phyloP scores from a whole-genome alignment of 2,329 filamentous ascomycete genomes.

The Talaromyces sp. region DNA sequence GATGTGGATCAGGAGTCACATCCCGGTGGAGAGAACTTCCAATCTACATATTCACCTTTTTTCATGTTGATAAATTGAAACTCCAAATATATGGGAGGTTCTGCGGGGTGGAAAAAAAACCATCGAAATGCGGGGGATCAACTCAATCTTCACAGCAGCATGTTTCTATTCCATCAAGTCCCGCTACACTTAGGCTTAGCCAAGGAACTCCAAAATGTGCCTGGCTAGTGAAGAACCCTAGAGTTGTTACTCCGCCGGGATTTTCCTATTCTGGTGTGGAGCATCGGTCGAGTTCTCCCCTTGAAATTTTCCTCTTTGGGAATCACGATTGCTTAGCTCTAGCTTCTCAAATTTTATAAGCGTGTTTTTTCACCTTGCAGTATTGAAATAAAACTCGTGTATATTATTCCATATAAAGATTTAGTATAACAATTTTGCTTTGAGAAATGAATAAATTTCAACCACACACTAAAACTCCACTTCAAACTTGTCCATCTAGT shows the following conservation, averaged over 20 bases:
- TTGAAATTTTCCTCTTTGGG: background rate
- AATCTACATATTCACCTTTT: background rate
- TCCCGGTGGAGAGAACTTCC: no score
- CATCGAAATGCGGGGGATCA: background rate
- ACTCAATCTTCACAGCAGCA: background rate
- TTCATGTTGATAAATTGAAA: background rate
- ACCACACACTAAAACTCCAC: background rate
- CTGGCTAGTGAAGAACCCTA: background rate
- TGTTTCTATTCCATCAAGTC: background rate
- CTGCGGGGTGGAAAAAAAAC: background rate
- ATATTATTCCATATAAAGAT: no score
- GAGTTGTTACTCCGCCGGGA: background rate
- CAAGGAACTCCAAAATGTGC: background rate
- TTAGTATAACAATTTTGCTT: no score
- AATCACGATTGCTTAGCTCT: background rate
- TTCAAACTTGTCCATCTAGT: no score
- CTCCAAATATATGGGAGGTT: background rate
- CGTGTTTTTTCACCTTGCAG: no score
- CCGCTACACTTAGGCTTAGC: background rate
- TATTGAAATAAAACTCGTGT: no score
- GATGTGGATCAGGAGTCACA: background rate
- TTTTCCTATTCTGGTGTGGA: background rate
- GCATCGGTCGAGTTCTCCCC: background rate
- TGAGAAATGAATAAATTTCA: no score
- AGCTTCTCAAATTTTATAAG: background rate